These are phyloP conservation scores for Schizochytrium sp. DNA, from an alignment of 108 stramenopile genomes.

Conservation along the genomic window DNA sequence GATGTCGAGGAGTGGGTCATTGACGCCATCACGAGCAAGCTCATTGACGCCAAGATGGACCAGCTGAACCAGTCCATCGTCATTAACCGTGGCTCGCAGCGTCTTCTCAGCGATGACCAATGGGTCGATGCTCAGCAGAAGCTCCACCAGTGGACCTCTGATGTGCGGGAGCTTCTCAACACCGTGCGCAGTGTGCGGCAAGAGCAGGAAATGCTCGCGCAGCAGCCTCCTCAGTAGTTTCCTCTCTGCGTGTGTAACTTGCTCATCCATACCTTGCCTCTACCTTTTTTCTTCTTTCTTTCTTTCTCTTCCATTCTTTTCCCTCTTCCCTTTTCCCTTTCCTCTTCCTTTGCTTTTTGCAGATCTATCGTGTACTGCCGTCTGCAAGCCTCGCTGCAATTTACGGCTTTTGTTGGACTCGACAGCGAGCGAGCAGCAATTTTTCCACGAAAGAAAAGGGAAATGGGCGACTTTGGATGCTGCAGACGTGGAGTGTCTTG, in stretches of 20 bases:
- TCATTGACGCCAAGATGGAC: conserved; percentile 16
- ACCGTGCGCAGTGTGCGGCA: background rate
- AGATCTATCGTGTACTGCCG: too few relatives aligned
- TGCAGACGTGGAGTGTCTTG: too few relatives aligned
- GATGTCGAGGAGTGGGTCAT: conserved; percentile 17
- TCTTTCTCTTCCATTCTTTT: background rate
- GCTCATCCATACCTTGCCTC: background rate
- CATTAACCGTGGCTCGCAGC: conserved; percentile 13
- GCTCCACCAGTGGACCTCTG: background rate
- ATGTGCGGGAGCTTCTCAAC: background rate
- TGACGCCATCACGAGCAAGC: background rate
- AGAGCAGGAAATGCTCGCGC: background rate
- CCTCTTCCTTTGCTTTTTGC: too few relatives aligned
- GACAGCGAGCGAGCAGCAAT: too few relatives aligned
- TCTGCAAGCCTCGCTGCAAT: too few relatives aligned
- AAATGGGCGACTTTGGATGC: too few relatives aligned
- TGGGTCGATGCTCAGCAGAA: background rate
- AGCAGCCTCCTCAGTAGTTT: background rate
- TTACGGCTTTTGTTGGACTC: too few relatives aligned
- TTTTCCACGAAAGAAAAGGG: too few relatives aligned
- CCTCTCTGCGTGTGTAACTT: background rate
- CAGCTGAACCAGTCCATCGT: conserved; percentile 10
- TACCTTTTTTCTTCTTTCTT: background rate
- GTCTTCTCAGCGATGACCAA: background rate
- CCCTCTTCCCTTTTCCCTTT: too few relatives aligned